Evolutionary conservation across 192 early-diverging fungal genomes (phyloP).

Genomic region (Entomortierella chlamydospora): DNA sequence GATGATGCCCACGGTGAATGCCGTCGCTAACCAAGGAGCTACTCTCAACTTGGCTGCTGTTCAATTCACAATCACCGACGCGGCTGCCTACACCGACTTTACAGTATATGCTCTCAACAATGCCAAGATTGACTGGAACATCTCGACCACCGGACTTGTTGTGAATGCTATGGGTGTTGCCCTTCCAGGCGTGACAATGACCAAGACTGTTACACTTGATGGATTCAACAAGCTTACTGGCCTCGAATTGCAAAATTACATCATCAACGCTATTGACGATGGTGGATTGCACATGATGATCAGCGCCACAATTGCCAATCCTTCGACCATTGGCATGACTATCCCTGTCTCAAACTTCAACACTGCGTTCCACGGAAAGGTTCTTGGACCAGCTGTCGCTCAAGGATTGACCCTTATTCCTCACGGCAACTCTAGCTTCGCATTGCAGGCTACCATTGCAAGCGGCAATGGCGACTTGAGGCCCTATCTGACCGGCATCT

Average conservation of each 20-base stretch:
- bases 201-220: slow-evolving; percentile 59
- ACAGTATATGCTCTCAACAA: slow-evolving; percentile 56
- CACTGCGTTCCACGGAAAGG: slow-evolving; percentile 9
- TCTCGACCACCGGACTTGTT: slow-evolving; percentile 39
- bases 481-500: slow-evolving; percentile 14
- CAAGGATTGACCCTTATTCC: slow-evolving; percentile 26
- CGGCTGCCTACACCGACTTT: slow-evolving; percentile 54
- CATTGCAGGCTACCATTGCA: slow-evolving; percentile 24
- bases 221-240: slow-evolving; percentile 56
- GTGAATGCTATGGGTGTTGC: slow-evolving; percentile 61
- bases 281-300: slow-evolving; percentile 44
- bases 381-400: slow-evolving; percentile 30
- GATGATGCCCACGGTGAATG: slow-evolving; percentile 51
- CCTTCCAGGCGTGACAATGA: slow-evolving; percentile 56
- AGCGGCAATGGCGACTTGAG: slow-evolving; percentile 1
- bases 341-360: slow-evolving; percentile 42
- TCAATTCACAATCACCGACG: slow-evolving; percentile 41
- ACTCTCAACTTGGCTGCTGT: slow-evolving; percentile 40
- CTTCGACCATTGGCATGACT: slow-evolving; percentile 52
- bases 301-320: slow-evolving; percentile 34
- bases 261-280: slow-evolving; percentile 27
- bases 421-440: slow-evolving; percentile 17
- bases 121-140: slow-evolving; percentile 58
- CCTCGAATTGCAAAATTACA: slow-evolving; percentile 11
- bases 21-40: slow-evolving; percentile 54